A percentile compares a stretch with the other conserved stretches of the same genome.
Evolutionary conservation across 768 basidiomycete species (phyloP).

Genomic region (Daedaleopsis sinensis): DNA sequence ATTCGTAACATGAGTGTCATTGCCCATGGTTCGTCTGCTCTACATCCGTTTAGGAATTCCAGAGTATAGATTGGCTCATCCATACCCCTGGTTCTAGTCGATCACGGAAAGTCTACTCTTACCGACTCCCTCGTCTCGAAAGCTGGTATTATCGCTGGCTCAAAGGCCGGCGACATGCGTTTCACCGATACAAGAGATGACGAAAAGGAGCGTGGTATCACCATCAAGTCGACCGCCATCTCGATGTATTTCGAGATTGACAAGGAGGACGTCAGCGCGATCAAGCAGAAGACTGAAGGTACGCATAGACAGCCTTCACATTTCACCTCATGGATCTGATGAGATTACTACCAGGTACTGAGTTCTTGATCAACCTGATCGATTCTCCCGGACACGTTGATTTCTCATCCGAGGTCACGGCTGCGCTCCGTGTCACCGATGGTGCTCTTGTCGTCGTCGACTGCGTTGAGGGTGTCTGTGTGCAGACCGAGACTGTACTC

Average conservation of each 20-base stretch:
- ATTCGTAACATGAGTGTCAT: slow-evolving; percentile 96
- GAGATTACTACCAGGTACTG: slow-evolving; percentile 56
- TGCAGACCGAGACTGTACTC: slow-evolving; percentile 99
- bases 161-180: slow-evolving; percentile 95
- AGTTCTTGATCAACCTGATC: slow-evolving; percentile 99
- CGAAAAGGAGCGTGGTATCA: slow-evolving; percentile 99
- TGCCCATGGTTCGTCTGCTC: slow-evolving; percentile 70
- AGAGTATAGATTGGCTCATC: slow-evolving; percentile 6
- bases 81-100: slow-evolving; percentile 57
- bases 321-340: slow-evolving; percentile 10
- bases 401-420: slow-evolving; percentile 99
- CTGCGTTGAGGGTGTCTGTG: slow-evolving; percentile 99
- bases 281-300: slow-evolving; percentile 96
- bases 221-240: slow-evolving; percentile 99
- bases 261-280: slow-evolving; percentile 82
- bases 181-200: slow-evolving; percentile 98
- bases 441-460: slow-evolving; percentile 99
- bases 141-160: slow-evolving; percentile 95
- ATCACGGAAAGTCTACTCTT: slow-evolving; percentile 99
- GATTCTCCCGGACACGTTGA: slow-evolving; percentile 99
- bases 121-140: slow-evolving; percentile 99
- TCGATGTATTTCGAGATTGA: slow-evolving; percentile 98
- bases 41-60: background rate
- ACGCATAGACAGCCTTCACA: slow-evolving; percentile 28
- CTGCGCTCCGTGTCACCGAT: slow-evolving; percentile 99